Evolutionary conservation across 2,329 filamentous ascomycete species (phyloP), one percentile per base, ranked within the genome.

Genomic region (Fusarium papillatum): DNA sequence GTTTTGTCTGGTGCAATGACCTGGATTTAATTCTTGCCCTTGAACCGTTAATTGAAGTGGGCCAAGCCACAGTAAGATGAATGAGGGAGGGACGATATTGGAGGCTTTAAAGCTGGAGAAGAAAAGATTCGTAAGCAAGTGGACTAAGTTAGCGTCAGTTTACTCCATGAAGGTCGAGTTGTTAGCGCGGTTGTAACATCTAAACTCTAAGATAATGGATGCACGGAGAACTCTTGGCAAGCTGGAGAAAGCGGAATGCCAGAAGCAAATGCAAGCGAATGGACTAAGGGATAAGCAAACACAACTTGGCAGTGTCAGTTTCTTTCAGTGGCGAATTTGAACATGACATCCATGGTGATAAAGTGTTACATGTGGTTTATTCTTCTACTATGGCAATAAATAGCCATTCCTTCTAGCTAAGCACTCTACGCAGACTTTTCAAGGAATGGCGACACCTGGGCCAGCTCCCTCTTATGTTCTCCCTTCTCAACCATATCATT

Each of bases 401-500:
- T n/a, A 16, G 13, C 13, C 13, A 24, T 48, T 0, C 2, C 1
- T 48, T 24, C 14, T 48, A 17, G 5, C 24, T 19, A 17, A 3
- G 16, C 19, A 11, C 4, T 53, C 14, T 38, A 59, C 31, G 29
- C 19, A 59, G 31, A 24, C 29, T 59, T 59, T 34, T 59, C 53
- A 2, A 64, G 46, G 13, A 46, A 36, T 1, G 66, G 66, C 8
- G 70, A 69, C 11, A 59, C 34, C 48, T 66, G 59, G 4, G 66
- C 66, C 36, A 69, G n/a, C 50, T 72, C 43, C 34, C 62, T 60
- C 63, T 66, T 63, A 38, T 72, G 70, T 38, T 80, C 80, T 8
- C 77, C 80, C 34, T 80, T 80, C 10, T 74, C 70, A 3, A 72
- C 68, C 78, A 81, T 79, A 6, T 81, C 80, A 46, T 80, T 71